These are phyloP conservation scores for Xylariaceae sp. DNA, from an alignment of 2,329 filamentous ascomycete genomes.

Conservation along the genomic window DNA sequence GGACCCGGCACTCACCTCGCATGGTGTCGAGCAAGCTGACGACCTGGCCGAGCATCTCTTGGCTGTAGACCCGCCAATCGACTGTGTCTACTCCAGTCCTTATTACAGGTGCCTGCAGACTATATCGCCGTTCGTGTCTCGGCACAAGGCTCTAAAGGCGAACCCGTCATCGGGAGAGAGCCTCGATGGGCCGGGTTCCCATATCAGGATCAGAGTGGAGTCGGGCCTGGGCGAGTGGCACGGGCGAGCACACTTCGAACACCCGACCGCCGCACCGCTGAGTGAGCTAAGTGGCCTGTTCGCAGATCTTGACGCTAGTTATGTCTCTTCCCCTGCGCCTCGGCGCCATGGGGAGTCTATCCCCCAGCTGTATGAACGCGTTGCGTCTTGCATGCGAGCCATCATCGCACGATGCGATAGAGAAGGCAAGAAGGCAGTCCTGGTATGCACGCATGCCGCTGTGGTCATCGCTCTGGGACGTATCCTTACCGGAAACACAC, in stretches of 20 bases:
- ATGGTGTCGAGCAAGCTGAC: conserved; percentile 77
- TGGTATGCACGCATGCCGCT: conserved; percentile 88
- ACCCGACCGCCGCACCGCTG: conserved; percentile 69
- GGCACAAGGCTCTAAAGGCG: conserved; percentile 27
- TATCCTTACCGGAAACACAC: conserved; percentile 72
- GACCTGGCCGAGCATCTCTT: conserved; percentile 66
- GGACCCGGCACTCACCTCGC: conserved; percentile 79
- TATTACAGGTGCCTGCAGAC: conserved; percentile 89
- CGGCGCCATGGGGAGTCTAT: conserved; percentile 72
- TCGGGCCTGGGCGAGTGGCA: conserved; percentile 79
- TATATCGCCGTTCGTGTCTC: conserved; percentile 60
- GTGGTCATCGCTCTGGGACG: conserved; percentile 82
- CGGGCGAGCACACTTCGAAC: conserved; percentile 76
- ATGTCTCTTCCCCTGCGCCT: conserved; percentile 63
- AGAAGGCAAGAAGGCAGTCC: conserved; percentile 62
- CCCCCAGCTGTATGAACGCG: conserved; percentile 70
- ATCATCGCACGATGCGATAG: conserved; percentile 69
- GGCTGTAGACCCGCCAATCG: conserved; percentile 59
- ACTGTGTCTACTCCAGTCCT: conserved; percentile 74
- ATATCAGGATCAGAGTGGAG: conserved; percentile 47
- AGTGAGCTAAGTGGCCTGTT: conserved; percentile 62
- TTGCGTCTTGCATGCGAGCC: conserved; percentile 62
- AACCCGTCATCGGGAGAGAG: not conserved
- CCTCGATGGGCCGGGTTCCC: conserved; percentile 11
- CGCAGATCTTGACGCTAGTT: conserved; percentile 51